Conservation (phyloP, 345 rosid species). For the Aquilaria yunnanensis region DNA sequence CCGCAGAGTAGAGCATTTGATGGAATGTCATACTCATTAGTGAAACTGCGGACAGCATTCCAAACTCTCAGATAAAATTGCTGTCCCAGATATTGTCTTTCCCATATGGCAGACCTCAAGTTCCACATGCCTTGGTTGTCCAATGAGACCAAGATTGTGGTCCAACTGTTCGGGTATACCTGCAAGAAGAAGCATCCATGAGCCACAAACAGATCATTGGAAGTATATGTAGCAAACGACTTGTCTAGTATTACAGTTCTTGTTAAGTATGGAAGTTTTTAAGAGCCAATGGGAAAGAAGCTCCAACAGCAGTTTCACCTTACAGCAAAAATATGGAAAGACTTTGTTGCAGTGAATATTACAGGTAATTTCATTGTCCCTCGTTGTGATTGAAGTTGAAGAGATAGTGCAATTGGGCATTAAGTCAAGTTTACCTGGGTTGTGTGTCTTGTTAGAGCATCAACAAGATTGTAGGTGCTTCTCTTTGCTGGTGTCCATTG, state of each 20-base stretch:
- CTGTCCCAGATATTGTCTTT: constrained; percentile 81
- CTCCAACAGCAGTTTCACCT: too few relatives aligned
- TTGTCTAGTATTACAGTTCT: too few relatives aligned
- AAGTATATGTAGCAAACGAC: too few relatives aligned
- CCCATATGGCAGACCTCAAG: constrained; percentile 85
- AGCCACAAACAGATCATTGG: too few relatives aligned
- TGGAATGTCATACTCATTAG: constrained; percentile 74
- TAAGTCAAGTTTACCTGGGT: constrained; percentile 49
- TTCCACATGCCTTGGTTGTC: constrained; percentile 99
- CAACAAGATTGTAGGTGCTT: constrained; percentile 59
- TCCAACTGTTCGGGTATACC: constrained; percentile 92
- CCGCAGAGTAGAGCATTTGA: constrained; percentile 74
- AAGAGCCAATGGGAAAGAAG: too few relatives aligned
- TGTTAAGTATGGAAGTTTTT: too few relatives aligned
- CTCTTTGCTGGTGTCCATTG: constrained; percentile 59
- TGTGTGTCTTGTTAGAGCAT: constrained; percentile 78
- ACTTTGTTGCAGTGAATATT: too few relatives aligned
- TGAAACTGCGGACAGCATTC: constrained; percentile 44
- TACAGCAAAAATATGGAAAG: too few relatives aligned
- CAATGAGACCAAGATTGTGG: constrained; percentile 61
- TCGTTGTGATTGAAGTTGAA: too few relatives aligned
- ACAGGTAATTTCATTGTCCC: too few relatives aligned
- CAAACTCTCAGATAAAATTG: constrained; percentile 84
- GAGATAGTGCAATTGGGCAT: too few relatives aligned
- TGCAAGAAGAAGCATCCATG: constrained; percentile 15